Base-by-base conservation (phyloP, 2,329 filamentous ascomycete genomes). In the Pseudohalonectria lignicola region DNA sequence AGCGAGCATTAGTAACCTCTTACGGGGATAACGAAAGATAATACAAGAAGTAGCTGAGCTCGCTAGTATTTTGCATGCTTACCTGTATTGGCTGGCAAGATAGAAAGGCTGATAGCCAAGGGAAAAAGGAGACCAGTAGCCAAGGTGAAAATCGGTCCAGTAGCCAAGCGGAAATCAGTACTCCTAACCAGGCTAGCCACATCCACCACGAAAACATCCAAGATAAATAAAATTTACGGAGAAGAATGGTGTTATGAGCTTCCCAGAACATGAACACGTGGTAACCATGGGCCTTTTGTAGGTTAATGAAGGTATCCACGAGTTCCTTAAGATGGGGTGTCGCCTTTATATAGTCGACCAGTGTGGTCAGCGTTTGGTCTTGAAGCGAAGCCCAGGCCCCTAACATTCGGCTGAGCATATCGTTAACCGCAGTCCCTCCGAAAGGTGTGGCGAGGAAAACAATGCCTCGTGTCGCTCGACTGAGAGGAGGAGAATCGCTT, bases 401-500 rank as follows among this genome's bases (percentile, higher is more conserved):
- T 8, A 31, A n/a, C 9, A 31, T 31, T 8, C 9, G 15, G 29
- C 9, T 8, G 15, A n/a, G 29, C 29, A 31, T 31, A 31, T 31
- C 9, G 9, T 31, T 6, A n/a, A 31, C 6, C 8, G 48, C 45
- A 17, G 50, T 54, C 1, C 52, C 51, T 20, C 44, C 34, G 36
- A 56, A 56, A 1, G 53, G 53, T 4, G 52, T 56, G 10, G 18
- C 29, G n/a, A 31, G 29, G 10, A 31, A 31, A 15, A 54, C 29
- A 25, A 55, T 43, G 4, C 45, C 47, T 9, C 43, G 42, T 6
- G 50, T 51, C 29, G 29, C 29, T 31, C 6, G 6, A 6, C 29
- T 6, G 29, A 31, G 10, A 6, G 10, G n/a, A 31, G 6, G 29
- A 7, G 46, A 43, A 33, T 6, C 40, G 26, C 34, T 37, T n/a